These are phyloP conservation scores for Saprolegnia parasitica DNA, from an alignment of 352 stramenopile genomes.

Conservation along the genomic window DNA sequence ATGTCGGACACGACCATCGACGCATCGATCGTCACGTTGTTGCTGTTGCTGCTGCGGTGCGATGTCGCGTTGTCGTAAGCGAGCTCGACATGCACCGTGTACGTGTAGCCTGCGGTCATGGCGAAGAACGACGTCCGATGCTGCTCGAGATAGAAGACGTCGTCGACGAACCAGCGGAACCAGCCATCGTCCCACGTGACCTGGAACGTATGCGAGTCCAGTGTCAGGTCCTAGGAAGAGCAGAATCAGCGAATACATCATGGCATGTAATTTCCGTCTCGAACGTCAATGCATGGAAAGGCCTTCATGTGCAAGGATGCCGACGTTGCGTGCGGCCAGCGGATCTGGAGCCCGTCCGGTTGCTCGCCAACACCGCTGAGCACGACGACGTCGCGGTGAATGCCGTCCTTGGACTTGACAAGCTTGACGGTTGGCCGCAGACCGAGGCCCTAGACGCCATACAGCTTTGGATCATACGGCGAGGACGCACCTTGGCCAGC, in stretches of 20 bases:
- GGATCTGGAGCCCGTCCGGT: neutral
- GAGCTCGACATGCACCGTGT: constrained; percentile 24
- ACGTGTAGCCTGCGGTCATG: constrained; percentile 2
- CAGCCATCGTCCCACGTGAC: constrained; percentile 37
- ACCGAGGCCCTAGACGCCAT: neutral
- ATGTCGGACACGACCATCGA: constrained; percentile 31
- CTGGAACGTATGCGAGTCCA: neutral
- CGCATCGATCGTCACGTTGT: neutral
- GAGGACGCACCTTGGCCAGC: neutral
- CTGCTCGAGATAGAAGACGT: constrained; percentile 43
- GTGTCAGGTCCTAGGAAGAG: neutral
- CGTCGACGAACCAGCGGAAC: constrained; percentile 58
- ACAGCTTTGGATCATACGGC: neutral
- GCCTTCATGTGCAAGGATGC: constrained; percentile 6
- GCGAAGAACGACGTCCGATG: constrained; percentile 19
- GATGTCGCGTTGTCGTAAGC: constrained; percentile 5
- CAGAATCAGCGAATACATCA: neutral
- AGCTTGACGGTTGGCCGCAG: constrained; percentile 5
- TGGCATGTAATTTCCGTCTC: neutral
- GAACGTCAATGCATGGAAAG: constrained; percentile 20
- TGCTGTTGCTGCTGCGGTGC: neutral
- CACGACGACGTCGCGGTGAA: neutral
- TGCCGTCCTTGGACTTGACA: constrained; percentile 14
- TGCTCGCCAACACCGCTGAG: neutral
- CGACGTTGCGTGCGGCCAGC: neutral